Percentiles rank a stretch among this genome's conserved stretches.
These are phyloP conservation scores for Cercospora janseana DNA, from an alignment of 2,329 filamentous ascomycete genomes.

Conservation along the genomic window DNA sequence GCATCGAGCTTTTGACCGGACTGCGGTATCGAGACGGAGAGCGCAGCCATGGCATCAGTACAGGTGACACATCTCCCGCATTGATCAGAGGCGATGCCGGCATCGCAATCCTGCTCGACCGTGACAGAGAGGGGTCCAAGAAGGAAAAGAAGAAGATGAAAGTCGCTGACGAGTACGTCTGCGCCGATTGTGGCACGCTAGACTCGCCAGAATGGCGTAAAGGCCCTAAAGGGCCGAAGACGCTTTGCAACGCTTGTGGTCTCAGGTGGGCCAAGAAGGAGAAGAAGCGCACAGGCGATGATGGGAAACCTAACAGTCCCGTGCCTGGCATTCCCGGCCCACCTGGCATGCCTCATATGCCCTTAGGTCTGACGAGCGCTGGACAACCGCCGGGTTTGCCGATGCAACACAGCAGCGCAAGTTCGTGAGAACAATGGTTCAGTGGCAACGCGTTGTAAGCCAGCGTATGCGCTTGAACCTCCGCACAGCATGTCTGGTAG, in stretches of 20 bases:
- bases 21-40: slow-evolving; percentile 85
- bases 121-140: slow-evolving; percentile 76
- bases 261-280: slow-evolving; percentile 43
- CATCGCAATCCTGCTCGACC: slow-evolving; percentile 77
- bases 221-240: slow-evolving; percentile 88
- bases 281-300: slow-evolving; percentile 38
- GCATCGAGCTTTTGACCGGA: slow-evolving; percentile 90
- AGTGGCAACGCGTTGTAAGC: too few species aligned
- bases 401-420: slow-evolving; percentile 27
- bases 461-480: too few species aligned
- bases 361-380: slow-evolving; percentile 18
- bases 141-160: slow-evolving; percentile 90
- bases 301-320: slow-evolving; percentile 29
- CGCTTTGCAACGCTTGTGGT: slow-evolving; percentile 91
- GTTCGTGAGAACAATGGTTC: too few species aligned
- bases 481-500: slow-evolving; percentile 17
- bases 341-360: slow-evolving; percentile 19
- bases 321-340: slow-evolving; percentile 14
- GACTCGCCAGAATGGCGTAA: slow-evolving; percentile 97
- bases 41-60: slow-evolving; percentile 81
- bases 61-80: slow-evolving; percentile 75
- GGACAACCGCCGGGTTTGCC: slow-evolving; percentile 28
- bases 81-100: slow-evolving; percentile 83
- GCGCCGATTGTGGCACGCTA: slow-evolving; percentile 89
- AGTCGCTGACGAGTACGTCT: slow-evolving; percentile 81